Evolutionary conservation across 2,329 filamentous ascomycete genomes (phyloP).

Genomic region (Leptographium procerum): DNA sequence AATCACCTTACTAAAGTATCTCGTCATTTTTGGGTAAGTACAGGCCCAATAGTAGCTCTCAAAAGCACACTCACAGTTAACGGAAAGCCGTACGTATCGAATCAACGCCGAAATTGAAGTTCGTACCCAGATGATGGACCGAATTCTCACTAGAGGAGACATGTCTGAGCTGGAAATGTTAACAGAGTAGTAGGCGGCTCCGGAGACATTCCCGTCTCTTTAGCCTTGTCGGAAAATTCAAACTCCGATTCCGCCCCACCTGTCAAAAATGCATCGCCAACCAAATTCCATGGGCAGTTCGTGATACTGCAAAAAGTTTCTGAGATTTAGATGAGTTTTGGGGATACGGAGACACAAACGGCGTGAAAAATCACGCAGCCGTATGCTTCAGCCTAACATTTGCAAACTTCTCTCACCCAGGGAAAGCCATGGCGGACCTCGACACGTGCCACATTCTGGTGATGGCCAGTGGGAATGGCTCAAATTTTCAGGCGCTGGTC

Average conservation of each 20-base stretch:
- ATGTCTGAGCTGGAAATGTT: too few species aligned
- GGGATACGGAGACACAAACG: neutral
- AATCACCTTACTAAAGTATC: too few species aligned
- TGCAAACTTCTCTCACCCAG: neutral
- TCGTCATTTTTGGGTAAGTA: too few species aligned
- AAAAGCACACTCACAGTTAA: too few species aligned
- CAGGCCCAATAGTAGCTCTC: too few species aligned
- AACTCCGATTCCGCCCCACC: neutral
- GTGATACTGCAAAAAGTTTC: neutral
- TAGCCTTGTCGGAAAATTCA: neutral
- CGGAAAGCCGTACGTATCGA: too few species aligned
- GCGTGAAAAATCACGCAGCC: neutral
- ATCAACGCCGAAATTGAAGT: too few species aligned
- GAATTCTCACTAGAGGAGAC: too few species aligned
- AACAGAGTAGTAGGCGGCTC: too few species aligned
- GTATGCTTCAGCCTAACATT: neutral
- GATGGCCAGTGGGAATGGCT: constrained; percentile 62
- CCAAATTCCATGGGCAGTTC: neutral
- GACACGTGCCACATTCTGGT: constrained; percentile 37
- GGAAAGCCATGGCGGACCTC: neutral
- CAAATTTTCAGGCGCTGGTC: constrained; percentile 67
- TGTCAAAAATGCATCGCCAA: neutral
- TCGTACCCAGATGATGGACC: too few species aligned
- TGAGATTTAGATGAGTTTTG: neutral
- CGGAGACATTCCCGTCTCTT: too few species aligned